These are phyloP conservation scores for Asparagopsis taxiformis DNA, from an alignment of 31 red algal species.

Conservation along the genomic window DNA sequence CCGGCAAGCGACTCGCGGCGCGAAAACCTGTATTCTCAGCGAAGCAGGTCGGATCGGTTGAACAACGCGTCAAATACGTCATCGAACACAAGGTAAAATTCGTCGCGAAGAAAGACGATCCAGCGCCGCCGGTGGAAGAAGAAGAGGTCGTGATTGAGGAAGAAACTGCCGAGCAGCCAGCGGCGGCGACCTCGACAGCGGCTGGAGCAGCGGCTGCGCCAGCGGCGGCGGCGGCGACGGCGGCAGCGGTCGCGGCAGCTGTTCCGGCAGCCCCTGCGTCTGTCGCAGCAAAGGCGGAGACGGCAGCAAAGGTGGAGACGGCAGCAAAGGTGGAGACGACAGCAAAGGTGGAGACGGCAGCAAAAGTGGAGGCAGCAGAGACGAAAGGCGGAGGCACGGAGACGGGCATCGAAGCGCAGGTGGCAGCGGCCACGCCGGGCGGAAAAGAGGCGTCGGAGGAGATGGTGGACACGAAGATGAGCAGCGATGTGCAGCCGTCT, in stretches of 20 bases:
- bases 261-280: neutral
- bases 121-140: slow-evolving; percentile 49
- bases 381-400: neutral
- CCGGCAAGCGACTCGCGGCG: slow-evolving; percentile 48
- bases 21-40: slow-evolving; percentile 47
- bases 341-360: too few relatives aligned
- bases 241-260: neutral
- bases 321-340: too few relatives aligned
- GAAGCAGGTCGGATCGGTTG: slow-evolving; percentile 71
- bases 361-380: neutral
- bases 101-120: slow-evolving; percentile 51
- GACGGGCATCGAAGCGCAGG: neutral
- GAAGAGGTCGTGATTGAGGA: slow-evolving; percentile 75
- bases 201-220: neutral
- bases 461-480: slow-evolving; percentile 6
- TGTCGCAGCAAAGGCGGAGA: neutral
- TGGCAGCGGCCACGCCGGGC: slow-evolving; percentile 13
- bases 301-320: too few relatives aligned
- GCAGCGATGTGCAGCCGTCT: slow-evolving; percentile 19
- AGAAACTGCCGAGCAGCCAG: slow-evolving; percentile 19
- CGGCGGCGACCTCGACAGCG: neutral
- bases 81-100: slow-evolving; percentile 85
- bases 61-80: slow-evolving; percentile 86
- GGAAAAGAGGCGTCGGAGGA: slow-evolving; percentile 7
- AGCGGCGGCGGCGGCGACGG: neutral